Conservation (phyloP, 495 filamentous ascomycete genomes). For the Saxophila tyrrhenica region DNA sequence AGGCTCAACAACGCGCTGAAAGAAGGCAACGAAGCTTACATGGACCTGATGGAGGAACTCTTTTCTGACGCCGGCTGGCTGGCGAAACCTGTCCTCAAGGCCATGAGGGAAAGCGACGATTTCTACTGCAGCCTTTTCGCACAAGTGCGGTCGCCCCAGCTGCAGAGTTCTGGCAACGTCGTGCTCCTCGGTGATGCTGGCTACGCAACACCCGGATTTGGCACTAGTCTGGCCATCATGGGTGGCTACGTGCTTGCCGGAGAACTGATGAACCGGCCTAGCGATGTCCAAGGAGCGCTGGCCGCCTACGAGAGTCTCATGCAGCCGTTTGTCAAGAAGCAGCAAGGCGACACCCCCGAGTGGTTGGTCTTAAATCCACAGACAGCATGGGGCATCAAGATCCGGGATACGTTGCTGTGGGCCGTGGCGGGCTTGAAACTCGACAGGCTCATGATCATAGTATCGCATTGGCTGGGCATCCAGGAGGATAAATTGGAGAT, state of each 20-base stretch:
- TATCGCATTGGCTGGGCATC: neutral
- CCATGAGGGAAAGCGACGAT: conserved; percentile 5
- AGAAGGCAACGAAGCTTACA: conserved; percentile 11
- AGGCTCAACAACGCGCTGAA: conserved; percentile 9
- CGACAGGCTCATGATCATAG: neutral
- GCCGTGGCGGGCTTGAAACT: neutral
- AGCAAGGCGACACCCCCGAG: conserved; percentile 28
- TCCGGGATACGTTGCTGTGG: conserved; percentile 7
- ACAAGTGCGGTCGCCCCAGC: conserved; percentile 10
- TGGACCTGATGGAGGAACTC: neutral
- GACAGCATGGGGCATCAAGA: conserved; percentile 11
- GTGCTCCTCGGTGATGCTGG: conserved; percentile 21
- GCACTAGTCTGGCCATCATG: conserved; percentile 22
- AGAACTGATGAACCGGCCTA: conserved; percentile 16
- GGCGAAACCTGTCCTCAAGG: neutral
- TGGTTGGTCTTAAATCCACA: conserved; percentile 17
- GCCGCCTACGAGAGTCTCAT: conserved; percentile 34
- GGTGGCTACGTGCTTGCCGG: conserved; percentile 23
- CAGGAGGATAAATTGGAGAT: neutral
- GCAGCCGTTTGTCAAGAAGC: conserved; percentile 32
- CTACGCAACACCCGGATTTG: conserved; percentile 25
- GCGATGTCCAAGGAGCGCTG: conserved; percentile 30
- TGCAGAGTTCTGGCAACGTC: conserved; percentile 13
- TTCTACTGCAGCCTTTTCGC: conserved; percentile 13
- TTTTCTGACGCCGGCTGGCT: conserved; percentile 7